A percentile compares a stretch with the other conserved stretches of the same genome.
Conservation (phyloP, 495 filamentous ascomycete species). For the Tuber calosporum region DNA sequence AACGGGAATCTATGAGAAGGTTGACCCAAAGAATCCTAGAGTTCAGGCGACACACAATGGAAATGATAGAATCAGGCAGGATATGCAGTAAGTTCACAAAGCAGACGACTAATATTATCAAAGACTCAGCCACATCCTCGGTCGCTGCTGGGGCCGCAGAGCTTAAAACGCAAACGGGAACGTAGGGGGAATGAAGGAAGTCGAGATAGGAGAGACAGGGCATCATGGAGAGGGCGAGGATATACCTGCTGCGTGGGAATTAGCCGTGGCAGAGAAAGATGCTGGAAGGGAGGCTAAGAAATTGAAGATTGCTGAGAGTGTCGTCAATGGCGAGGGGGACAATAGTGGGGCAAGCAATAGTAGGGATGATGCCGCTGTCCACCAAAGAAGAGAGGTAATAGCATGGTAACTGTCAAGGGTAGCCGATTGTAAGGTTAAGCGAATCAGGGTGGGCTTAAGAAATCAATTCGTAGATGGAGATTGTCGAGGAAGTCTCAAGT, state of each 20-base stretch:
- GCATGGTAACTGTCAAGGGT: no score
- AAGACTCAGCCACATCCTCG: constrained; percentile 1
- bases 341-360: constrained; percentile 30
- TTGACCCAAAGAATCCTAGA: constrained; percentile 52
- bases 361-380: constrained; percentile 18
- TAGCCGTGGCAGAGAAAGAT: constrained; percentile 42
- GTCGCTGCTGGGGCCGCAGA: constrained; percentile 34
- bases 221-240: constrained; percentile 44
- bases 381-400: constrained; percentile 45
- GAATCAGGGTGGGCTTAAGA: no score
- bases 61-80: constrained; percentile 59
- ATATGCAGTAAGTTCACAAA: constrained; percentile 50
- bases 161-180: constrained; percentile 37
- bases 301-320: constrained; percentile 35
- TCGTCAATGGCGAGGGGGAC: constrained; percentile 27
- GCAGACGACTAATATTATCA: constrained; percentile 15
- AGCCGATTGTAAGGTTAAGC: no score
- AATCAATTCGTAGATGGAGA: no score
- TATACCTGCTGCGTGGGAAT: constrained; percentile 23
- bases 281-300: constrained; percentile 43
- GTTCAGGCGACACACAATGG: constrained; percentile 52
- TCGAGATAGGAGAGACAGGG: constrained; percentile 41
- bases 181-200: constrained; percentile 37
- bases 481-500: no score
- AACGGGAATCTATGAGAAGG: constrained; percentile 58